Conservation (phyloP, 2,329 filamentous ascomycete species). For the Colletotrichum euphorbiae region DNA sequence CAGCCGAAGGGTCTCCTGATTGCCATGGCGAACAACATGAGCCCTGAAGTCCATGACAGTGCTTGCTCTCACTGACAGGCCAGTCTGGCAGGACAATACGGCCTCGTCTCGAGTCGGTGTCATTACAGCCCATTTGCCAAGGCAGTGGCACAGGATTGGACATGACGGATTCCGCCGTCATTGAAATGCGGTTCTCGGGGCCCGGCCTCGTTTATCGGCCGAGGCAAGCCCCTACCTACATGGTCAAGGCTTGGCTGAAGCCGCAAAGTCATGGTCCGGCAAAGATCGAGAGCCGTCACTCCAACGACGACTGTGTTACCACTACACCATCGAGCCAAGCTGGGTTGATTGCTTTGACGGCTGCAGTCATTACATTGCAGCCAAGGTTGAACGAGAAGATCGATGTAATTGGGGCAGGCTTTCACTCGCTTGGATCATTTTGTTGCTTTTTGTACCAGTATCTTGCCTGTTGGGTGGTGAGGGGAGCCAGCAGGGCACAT, state of each 20-base stretch:
- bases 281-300: not conserved
- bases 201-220: constrained; percentile 19
- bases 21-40: too few relatives aligned
- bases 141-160: constrained; percentile 21
- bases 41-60: too few relatives aligned
- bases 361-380: not conserved
- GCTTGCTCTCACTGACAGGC: too few relatives aligned
- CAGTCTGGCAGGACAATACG: not conserved
- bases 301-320: constrained; percentile 20
- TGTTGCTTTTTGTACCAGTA: too few relatives aligned
- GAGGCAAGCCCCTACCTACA: not conserved
- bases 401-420: too few relatives aligned
- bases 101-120: constrained; percentile 4
- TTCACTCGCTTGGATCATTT: too few relatives aligned
- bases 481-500: too few relatives aligned
- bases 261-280: constrained; percentile 1
- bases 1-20: too few relatives aligned
- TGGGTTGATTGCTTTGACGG: not conserved
- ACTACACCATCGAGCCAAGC: constrained; percentile 19
- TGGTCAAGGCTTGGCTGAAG: not conserved
- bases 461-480: too few relatives aligned
- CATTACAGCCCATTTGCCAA: constrained; percentile 25
- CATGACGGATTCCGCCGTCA: not conserved
- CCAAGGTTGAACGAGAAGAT: too few relatives aligned
- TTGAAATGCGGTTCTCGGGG: not conserved